Evolutionary conservation across 345 rosid genomes (phyloP).

Genomic region (Laguncularia racemosa): DNA sequence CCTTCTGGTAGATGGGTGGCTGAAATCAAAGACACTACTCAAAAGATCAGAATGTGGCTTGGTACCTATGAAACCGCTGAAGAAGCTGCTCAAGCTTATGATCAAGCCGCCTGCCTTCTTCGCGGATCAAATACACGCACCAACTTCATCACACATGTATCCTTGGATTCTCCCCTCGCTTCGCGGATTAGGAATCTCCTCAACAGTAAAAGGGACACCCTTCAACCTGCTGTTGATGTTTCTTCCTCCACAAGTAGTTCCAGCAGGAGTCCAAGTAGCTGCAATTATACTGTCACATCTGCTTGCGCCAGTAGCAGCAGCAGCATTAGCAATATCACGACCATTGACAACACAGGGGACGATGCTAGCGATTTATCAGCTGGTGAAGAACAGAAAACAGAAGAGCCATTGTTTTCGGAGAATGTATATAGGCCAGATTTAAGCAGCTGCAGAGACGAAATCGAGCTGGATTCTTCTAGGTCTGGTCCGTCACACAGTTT

Average conservation of each 20-base stretch:
- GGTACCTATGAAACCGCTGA: conserved; percentile 74
- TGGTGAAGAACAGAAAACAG: conserved; percentile 18
- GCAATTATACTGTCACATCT: conserved; percentile 8
- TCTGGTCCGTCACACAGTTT: conserved; percentile 20
- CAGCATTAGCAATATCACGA: conserved; percentile 2
- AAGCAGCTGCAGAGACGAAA: conserved; percentile 33
- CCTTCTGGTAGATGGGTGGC: conserved; percentile 87
- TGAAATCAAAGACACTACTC: conserved; percentile 73
- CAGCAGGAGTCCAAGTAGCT: conserved; percentile 6
- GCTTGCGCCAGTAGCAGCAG: conserved; percentile 10
- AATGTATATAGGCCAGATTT: conserved; percentile 55
- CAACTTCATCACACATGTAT: conserved; percentile 47
- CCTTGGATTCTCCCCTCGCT: conserved; percentile 59
- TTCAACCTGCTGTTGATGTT: conserved; percentile 11
- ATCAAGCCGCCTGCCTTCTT: conserved; percentile 76
- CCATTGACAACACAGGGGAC: too few species aligned
- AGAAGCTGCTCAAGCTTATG: conserved; percentile 70
- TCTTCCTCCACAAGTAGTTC: conserved; percentile 12
- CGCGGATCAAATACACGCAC: conserved; percentile 75
- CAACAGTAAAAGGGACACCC: conserved; percentile 30
- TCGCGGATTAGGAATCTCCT: conserved; percentile 50
- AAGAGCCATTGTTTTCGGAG: conserved; percentile 15
- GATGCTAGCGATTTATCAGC: not conserved
- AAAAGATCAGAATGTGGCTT: conserved; percentile 76
- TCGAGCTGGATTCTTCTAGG: conserved; percentile 18